Evolutionary conservation across 2,329 filamentous ascomycete genomes (phyloP), one percentile per base, ranked within the genome.

Genomic region (Aspergillus caelatus): DNA sequence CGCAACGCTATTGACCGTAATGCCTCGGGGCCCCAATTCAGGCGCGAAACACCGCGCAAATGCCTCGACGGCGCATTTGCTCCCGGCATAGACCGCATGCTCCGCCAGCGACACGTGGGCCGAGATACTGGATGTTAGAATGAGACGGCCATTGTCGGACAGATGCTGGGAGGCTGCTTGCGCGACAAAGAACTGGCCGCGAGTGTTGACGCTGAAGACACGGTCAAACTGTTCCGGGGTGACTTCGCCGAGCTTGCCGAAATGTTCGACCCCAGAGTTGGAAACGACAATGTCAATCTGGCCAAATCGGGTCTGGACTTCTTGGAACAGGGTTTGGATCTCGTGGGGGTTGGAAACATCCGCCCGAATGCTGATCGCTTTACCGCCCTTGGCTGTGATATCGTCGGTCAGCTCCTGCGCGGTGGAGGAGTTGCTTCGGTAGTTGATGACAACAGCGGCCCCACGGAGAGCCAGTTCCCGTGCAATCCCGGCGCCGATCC

Each of bases 81-180:
- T 46, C 19, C 43, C 43, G 43, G 43, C 43, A 19, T 46, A 46
- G 19, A 46, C 21, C 19, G 19, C 43, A 23, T 46, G 43, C 21
- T 46, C 43, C 43, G 9, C 21, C 12, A 46, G 19, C 19, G 43
- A 21, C 1, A 46, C 43, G 43, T 46, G 43, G 19, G 62, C 65
- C 2, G 57, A 46, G 57, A 58, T 50, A n/a, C 36, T 46, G 9
- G 36, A 45, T 8, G 43, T 92, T 67, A 93, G 82, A 77, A 93
- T 89, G 69, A 94, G 85, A 57, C 90, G 84, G 46, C 91, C 91
- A 64, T 90, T 88, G 55, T 86, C 82, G 73, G 88, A 84, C 67
- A 91, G 85, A 79, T 91, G 82, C 80, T 89, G 89, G 78, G 90
- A 89, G 10, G 86, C 91, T 79, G 87, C 77, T 84, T 87, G 78